phyloP scores from a whole-genome alignment of 2,329 filamentous ascomycete genomes.

The Onygenales sp. region DNA sequence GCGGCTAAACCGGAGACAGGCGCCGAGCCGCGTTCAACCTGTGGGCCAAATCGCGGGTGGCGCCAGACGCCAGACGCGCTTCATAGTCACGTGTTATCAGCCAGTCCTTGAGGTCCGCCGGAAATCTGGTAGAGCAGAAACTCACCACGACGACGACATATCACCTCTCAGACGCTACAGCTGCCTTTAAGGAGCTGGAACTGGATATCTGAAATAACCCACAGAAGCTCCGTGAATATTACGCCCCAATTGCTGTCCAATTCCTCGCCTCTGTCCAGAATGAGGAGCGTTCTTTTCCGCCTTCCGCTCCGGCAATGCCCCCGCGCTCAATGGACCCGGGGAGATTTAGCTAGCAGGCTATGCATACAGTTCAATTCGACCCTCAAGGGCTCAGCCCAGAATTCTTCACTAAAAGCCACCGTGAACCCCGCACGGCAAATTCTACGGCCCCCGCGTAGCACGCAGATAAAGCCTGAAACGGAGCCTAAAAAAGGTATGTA shows the following conservation, averaged over 20 bases:
- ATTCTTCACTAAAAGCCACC: conserved; percentile 3
- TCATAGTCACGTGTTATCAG: not conserved
- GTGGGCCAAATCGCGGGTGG: no score
- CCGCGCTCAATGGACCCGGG: not conserved
- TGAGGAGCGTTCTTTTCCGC: not conserved
- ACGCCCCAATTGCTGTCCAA: not conserved
- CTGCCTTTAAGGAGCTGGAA: no score
- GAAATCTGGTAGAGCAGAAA: no score
- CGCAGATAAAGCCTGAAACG: conserved; percentile 11
- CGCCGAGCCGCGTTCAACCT: not conserved
- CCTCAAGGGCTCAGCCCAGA: conserved; percentile 12
- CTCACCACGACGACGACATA: no score
- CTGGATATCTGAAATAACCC: no score
- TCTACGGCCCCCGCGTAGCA: conserved; percentile 7
- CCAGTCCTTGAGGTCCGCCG: no score
- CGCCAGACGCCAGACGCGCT: not conserved
- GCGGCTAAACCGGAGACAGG: not conserved
- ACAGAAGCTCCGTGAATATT: not conserved
- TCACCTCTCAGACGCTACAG: no score
- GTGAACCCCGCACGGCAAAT: conserved; percentile 11
- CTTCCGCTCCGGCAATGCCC: not conserved
- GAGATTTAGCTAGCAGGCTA: not conserved
- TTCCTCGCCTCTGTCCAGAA: not conserved
- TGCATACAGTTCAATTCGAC: conserved; percentile 9
- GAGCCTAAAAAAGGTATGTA: not conserved